Evolutionary conservation across 2,329 filamentous ascomycete genomes (phyloP).

Genomic region (Aspergillus sp.): DNA sequence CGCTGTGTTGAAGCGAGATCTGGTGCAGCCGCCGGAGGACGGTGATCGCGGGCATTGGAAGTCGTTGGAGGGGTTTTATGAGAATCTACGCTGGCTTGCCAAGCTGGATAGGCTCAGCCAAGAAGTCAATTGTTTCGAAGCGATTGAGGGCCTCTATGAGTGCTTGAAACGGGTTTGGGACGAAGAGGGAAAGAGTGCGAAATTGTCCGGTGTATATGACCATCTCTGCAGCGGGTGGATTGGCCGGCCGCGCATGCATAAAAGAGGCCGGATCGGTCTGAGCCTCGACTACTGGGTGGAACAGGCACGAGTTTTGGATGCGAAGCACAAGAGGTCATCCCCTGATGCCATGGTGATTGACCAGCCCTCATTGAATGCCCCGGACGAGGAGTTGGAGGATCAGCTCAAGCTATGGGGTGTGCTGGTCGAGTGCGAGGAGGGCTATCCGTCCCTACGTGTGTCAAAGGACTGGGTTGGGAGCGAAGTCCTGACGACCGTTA

Average conservation of each 20-base stretch:
- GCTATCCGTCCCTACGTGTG: constrained; percentile 35
- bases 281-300: constrained; percentile 35
- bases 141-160: constrained; percentile 35
- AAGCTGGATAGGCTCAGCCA: constrained; percentile 36
- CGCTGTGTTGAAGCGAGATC: constrained; percentile 31
- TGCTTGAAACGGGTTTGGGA: constrained; percentile 36
- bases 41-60: constrained; percentile 27
- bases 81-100: constrained; percentile 37
- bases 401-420: constrained; percentile 25
- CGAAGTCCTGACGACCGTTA: constrained; percentile 23
- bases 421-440: constrained; percentile 37
- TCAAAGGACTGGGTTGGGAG: constrained; percentile 36
- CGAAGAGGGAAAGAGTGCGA: constrained; percentile 27
- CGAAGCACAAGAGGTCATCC: constrained; percentile 15
- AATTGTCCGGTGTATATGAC: constrained; percentile 23
- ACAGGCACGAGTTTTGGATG: constrained; percentile 25
- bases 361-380: constrained; percentile 9
- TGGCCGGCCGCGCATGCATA: constrained; percentile 35
- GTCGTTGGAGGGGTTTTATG: constrained; percentile 29
- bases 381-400: constrained; percentile 11
- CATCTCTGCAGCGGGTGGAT: constrained; percentile 34
- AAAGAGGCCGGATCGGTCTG: constrained; percentile 30
- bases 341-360: constrained; percentile 27
- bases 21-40: constrained; percentile 25
- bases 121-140: constrained; percentile 39